Conservation (phyloP, 257 asterid species). For the Solanum tarijense region DNA sequence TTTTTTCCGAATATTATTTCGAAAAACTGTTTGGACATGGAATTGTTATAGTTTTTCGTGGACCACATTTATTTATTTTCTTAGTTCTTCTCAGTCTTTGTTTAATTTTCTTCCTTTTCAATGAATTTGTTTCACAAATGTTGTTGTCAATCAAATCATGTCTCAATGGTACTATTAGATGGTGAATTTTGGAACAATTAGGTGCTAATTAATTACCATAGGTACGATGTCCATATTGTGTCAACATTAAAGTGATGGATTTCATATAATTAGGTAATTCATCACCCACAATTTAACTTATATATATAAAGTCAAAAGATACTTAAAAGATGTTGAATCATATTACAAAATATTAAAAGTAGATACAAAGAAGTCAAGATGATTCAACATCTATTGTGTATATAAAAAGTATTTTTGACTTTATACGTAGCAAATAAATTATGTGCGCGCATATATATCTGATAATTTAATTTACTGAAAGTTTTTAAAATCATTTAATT, state of each 20-base stretch:
- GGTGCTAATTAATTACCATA: not conserved
- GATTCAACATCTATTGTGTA: not conserved
- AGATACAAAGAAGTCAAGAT: not conserved
- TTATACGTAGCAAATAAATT: too few species aligned
- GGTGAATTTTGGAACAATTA: not conserved
- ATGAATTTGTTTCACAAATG: not conserved
- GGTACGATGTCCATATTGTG: not conserved
- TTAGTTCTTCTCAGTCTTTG: not conserved
- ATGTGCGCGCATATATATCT: too few species aligned
- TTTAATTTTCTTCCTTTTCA: not conserved
- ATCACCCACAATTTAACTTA: not conserved
- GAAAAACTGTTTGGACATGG: not conserved
- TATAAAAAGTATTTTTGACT: too few species aligned
- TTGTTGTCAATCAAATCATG: constrained; percentile 7
- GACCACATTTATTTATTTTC: not conserved
- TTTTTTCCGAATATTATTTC: not conserved
- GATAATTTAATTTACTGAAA: not conserved
- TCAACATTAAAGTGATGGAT: not conserved
- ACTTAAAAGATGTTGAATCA: too few species aligned
- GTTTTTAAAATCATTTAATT: too few species aligned
- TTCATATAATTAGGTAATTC: not conserved
- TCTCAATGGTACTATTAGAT: not conserved
- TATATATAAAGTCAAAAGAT: too few species aligned
- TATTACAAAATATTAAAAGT: not conserved
- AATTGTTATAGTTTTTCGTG: not conserved